phyloP scores from a whole-genome alignment of 192 early-diverging fungal genomes.

The Podila epigama region DNA sequence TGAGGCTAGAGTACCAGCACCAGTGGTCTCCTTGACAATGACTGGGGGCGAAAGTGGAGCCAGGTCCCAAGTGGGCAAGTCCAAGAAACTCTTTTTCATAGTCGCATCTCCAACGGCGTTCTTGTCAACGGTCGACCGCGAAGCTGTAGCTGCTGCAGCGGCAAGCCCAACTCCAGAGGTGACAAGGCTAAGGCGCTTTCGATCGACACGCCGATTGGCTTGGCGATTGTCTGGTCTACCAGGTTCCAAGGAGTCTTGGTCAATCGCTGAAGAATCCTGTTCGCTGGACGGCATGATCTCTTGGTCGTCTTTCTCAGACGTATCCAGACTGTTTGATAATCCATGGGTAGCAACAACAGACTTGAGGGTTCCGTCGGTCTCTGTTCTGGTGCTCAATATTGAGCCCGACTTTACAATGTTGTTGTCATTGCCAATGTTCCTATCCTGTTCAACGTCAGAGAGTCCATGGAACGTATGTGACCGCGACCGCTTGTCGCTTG shows the following conservation, averaged over 20 bases:
- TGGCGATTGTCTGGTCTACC: neutral
- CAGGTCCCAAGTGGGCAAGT: conserved; percentile 30
- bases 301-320: no score
- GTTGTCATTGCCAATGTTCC: neutral
- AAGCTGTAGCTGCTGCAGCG: conserved; percentile 6
- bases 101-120: neutral
- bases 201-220: neutral
- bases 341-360: no score
- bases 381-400: neutral
- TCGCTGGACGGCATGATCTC: no score
- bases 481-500: conserved; percentile 9
- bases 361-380: no score
- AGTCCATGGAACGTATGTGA: conserved; percentile 21
- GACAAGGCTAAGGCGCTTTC: conserved; percentile 28
- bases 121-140: neutral
- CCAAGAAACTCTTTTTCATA: conserved; percentile 4
- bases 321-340: no score
- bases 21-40: conserved; percentile 19
- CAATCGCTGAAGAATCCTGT: no score
- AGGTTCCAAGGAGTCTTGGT: neutral
- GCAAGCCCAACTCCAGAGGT: conserved; percentile 26
- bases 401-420: neutral
- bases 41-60: conserved; percentile 33
- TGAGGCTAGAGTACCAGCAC: neutral
- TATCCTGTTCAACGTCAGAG: conserved; percentile 4